Percentiles rank a stretch among this genome's conserved stretches.
Conservation (phyloP, 2,329 filamentous ascomycete genomes). For the Colletotrichum sp. region DNA sequence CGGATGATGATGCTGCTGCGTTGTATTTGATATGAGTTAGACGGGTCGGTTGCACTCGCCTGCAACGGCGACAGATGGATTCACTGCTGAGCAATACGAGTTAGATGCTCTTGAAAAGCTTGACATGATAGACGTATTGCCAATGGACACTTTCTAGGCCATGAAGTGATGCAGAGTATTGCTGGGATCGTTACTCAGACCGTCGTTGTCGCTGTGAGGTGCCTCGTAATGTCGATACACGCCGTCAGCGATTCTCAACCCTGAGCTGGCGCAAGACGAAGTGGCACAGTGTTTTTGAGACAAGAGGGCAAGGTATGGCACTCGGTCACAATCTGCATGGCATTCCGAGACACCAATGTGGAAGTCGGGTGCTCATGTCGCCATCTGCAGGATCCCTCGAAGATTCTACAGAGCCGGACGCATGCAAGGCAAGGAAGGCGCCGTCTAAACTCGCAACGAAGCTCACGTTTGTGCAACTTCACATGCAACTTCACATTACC, state of each 20-base stretch:
- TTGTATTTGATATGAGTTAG: not conserved
- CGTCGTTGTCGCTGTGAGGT: not conserved
- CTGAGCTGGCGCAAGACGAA: not conserved
- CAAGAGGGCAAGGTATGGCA: not conserved
- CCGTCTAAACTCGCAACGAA: not conserved
- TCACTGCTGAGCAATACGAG: not conserved
- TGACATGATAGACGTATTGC: not conserved
- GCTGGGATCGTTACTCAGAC: not conserved
- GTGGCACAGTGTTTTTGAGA: not conserved
- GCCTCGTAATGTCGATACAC: not conserved
- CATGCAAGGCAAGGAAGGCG: not conserved
- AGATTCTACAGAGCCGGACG: not conserved
- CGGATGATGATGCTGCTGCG: conserved; percentile 16
- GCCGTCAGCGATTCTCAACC: not conserved
- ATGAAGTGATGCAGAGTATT: not conserved
- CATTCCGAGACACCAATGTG: not conserved
- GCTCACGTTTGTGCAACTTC: not conserved
- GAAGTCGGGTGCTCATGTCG: not conserved
- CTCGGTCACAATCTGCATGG: not conserved
- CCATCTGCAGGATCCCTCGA: not conserved
- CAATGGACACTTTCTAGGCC: not conserved
- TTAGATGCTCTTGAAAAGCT: not conserved
- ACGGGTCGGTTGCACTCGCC: not conserved
- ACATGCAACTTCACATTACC: not conserved
- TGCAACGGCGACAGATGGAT: not conserved